A percentile compares a stretch with the other conserved stretches of the same genome.
phyloP scores from a whole-genome alignment of 768 basidiomycete species.

The Russula virescens region DNA sequence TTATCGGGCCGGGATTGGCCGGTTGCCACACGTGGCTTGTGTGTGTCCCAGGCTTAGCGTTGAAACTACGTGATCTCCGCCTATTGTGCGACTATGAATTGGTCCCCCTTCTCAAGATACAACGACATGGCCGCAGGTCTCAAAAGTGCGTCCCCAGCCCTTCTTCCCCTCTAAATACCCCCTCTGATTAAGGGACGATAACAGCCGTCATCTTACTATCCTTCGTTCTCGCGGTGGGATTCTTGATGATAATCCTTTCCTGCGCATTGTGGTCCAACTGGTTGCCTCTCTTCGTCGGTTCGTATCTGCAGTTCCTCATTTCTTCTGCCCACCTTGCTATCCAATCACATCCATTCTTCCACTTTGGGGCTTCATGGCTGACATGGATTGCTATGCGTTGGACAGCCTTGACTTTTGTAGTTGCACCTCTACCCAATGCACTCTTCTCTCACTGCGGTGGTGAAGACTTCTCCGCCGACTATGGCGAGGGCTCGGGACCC shows the following conservation, averaged over 20 bases:
- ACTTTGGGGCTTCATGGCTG: not conserved
- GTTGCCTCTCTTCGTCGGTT: slow-evolving; percentile 94
- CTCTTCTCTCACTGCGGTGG: slow-evolving; percentile 88
- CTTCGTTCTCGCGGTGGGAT: slow-evolving; percentile 96
- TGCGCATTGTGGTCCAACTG: slow-evolving; percentile 96
- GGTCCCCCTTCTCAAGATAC: slow-evolving; percentile 9
- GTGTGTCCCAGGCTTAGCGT: too few species aligned
- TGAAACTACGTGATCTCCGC: not conserved
- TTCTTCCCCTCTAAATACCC: too few species aligned
- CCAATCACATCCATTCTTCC: too few species aligned
- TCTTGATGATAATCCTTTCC: slow-evolving; percentile 93
- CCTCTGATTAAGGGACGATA: not conserved
- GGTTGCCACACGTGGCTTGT: not conserved
- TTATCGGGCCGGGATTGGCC: not conserved
- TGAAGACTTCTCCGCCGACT: slow-evolving; percentile 81
- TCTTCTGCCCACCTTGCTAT: not conserved
- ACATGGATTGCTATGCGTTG: not conserved
- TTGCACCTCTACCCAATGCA: slow-evolving; percentile 94
- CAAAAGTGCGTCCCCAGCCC: slow-evolving; percentile 18
- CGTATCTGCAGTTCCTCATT: not conserved
- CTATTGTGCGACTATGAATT: not conserved
- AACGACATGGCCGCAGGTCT: slow-evolving; percentile 25
- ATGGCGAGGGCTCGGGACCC: slow-evolving; percentile 61
- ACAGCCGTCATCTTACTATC: slow-evolving; percentile 93
- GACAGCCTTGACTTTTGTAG: slow-evolving; percentile 85